Percentiles rank a stretch among this genome's conserved stretches.
Evolutionary conservation across 1,284 basidiomycete species (phyloP).

Genomic region (Ceratobasidium papillatum): DNA sequence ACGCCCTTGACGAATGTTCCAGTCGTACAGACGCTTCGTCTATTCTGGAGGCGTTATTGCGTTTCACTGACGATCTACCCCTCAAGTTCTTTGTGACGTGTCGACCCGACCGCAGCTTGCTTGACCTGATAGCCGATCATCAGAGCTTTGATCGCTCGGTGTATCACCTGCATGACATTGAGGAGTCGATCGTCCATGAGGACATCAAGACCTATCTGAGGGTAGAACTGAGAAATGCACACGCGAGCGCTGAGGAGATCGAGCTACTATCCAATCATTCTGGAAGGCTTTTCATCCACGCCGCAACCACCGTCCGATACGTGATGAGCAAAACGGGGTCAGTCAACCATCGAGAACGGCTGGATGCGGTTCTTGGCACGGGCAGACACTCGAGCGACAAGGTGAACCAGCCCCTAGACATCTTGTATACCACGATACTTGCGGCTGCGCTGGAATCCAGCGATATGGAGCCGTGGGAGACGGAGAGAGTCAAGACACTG

Average conservation of each 20-base stretch:
- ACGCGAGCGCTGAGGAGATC: neutral
- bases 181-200: constrained; percentile 8
- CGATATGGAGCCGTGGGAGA: neutral
- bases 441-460: neutral
- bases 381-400: neutral
- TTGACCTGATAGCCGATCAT: neutral
- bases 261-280: neutral
- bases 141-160: neutral
- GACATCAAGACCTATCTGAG: constrained; percentile 10
- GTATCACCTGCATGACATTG: constrained; percentile 13
- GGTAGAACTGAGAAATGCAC: neutral
- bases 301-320: constrained; percentile 7
- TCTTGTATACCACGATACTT: constrained; percentile 8
- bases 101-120: constrained; percentile 1
- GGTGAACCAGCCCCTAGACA: neutral
- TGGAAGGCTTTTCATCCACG: constrained; percentile 1
- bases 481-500: neutral
- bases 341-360: neutral
- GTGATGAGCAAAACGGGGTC: neutral
- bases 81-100: constrained; percentile 32
- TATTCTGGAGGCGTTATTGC: neutral
- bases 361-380: neutral
- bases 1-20: constrained; percentile 29
- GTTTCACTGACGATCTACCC: neutral
- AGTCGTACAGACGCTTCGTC: neutral